Evolutionary conservation across 2,329 filamentous ascomycete species (phyloP), one percentile per base, ranked within the genome.

Genomic region (Fusarium musae): DNA sequence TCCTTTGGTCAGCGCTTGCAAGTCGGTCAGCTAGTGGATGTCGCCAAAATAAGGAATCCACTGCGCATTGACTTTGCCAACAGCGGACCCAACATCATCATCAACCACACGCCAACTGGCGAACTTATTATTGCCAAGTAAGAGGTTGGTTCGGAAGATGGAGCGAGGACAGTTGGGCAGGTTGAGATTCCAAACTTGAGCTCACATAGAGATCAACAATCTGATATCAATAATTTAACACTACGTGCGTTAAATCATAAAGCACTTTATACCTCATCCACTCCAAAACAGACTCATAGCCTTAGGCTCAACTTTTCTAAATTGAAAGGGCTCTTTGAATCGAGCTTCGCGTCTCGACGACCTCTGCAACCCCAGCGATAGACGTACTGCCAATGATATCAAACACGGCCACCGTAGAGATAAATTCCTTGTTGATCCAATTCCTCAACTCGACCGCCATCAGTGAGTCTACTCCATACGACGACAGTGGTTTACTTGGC

Each of bases 391-490:
- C 43, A 21, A 64, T 61, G 2, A 64, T 52, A 21, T 61, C 61
- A 1, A 50, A 60, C 5, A 63, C 56, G 2, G 54, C 43, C 0
- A 63, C 54, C 2, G n/a, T 44, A 17, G 59, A 15, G 6, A 21
- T 50, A 0, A 32, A 61, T 21, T 54, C 49, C 6, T 40, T 46
- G 2, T 62, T 62, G 9, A 85, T 72, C 84, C 84, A 85, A 39
- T 83, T 83, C 5, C 84, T 73, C 37, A 86, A 49, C 72, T 86
- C 84, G 0, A 86, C 81, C 2, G 84, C 84, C 34, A 86, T 80
- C 1, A 86, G 79, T 2, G 82, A 78, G 23, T 80, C 78, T 3
- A 79, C 61, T 13, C 78, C 77, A 13, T 78, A 78, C 0, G 64
- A 58, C 9, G 71, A 73, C 2, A 77, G 40, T 2, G 77, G 63